A percentile compares a stretch with the other conserved stretches of the same genome.
phyloP scores from a whole-genome alignment of 495 filamentous ascomycete genomes.

The Thermochaetoides thermophila region DNA sequence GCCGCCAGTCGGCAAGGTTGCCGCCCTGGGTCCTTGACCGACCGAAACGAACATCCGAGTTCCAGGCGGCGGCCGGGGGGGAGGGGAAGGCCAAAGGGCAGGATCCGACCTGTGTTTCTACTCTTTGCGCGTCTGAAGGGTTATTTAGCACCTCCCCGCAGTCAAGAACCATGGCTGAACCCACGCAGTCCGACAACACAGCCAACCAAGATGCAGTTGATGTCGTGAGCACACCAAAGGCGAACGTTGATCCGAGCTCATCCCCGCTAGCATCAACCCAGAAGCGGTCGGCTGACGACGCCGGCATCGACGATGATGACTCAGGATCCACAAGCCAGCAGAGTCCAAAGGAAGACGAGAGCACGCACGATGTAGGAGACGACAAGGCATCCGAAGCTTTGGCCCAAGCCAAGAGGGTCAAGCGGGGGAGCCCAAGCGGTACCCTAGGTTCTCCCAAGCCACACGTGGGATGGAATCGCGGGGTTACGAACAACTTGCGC shows the following conservation, averaged over 20 bases:
- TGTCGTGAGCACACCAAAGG: neutral
- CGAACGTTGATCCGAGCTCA: neutral
- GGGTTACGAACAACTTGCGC: constrained; percentile 18
- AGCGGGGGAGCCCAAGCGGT: constrained; percentile 5
- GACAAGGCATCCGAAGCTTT: neutral
- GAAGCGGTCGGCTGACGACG: constrained; percentile 1
- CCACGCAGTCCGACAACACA: no score
- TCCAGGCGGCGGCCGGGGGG: no score
- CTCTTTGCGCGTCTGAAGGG: no score
- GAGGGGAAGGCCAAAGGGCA: no score
- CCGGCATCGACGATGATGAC: neutral
- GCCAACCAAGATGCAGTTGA: neutral
- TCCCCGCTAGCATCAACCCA: neutral
- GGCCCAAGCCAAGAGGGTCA: constrained; percentile 23
- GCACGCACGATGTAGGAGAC: neutral
- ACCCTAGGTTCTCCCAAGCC: neutral
- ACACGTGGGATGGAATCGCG: constrained; percentile 24
- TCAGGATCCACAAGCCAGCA: neutral
- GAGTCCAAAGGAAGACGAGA: neutral
- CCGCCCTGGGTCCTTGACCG: no score
- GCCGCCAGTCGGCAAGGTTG: no score
- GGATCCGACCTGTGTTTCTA: no score
- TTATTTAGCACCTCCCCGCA: no score
- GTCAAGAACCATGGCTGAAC: no score
- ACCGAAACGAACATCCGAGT: no score